Evolutionary conservation across 805 yeast genomes (phyloP).

Genomic region (Saccharomycopsis sp.): DNA sequence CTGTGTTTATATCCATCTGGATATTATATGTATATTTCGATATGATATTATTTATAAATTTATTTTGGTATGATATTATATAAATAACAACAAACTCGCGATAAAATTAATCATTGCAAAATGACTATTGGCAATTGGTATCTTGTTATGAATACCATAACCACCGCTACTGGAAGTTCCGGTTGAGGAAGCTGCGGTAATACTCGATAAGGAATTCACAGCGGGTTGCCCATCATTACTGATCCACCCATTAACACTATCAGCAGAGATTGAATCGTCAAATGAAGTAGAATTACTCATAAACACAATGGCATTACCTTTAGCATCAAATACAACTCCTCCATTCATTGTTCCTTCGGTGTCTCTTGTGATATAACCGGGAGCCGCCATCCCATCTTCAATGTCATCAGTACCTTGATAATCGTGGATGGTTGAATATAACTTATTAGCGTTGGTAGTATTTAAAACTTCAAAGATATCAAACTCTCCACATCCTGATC

Average conservation of each 20-base stretch:
- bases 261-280: slow-evolving; percentile 37
- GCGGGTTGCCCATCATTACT: slow-evolving; percentile 28
- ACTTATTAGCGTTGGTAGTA: slow-evolving; percentile 44
- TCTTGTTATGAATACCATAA: too few species aligned
- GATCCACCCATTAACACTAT: slow-evolving; percentile 42
- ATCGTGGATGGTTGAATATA: slow-evolving; percentile 66
- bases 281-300: slow-evolving; percentile 47
- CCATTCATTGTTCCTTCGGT: slow-evolving; percentile 49
- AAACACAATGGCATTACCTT: slow-evolving; percentile 57
- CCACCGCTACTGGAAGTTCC: too few species aligned
- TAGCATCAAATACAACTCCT: slow-evolving; percentile 61
- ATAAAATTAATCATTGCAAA: too few species aligned
- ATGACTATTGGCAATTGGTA: too few species aligned
- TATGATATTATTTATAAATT: too few species aligned
- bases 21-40: too few species aligned
- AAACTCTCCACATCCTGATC: slow-evolving; percentile 72
- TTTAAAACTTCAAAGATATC: slow-evolving; percentile 73
- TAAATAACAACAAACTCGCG: too few species aligned
- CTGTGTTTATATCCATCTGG: too few species aligned
- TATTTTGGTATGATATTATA: too few species aligned
- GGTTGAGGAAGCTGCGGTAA: slow-evolving; percentile 24
- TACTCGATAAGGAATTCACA: slow-evolving; percentile 26
- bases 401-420: slow-evolving; percentile 66
- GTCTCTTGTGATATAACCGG: slow-evolving; percentile 53
- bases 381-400: slow-evolving; percentile 49